A percentile compares a stretch with the other conserved stretches of the same genome.
These are phyloP conservation scores for Hansfordia pulvinata DNA, from an alignment of 2,329 filamentous ascomycete species.

Conservation along the genomic window DNA sequence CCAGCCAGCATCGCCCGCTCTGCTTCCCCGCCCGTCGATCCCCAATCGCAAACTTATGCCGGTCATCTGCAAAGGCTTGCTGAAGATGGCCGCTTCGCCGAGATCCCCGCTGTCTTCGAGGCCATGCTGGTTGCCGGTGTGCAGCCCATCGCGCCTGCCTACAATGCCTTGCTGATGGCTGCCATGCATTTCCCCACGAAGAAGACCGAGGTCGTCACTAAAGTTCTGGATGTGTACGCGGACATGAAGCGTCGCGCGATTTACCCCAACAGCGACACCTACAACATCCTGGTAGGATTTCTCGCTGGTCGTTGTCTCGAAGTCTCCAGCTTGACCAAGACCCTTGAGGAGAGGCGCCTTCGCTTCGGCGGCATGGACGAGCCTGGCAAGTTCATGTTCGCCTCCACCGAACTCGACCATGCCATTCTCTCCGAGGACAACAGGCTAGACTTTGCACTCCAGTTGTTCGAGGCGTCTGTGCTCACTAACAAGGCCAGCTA, in stretches of 20 bases:
- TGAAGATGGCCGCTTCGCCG: conserved; percentile 59
- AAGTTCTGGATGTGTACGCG: conserved; percentile 87
- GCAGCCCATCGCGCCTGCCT: conserved; percentile 70
- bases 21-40: conserved; percentile 46
- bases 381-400: conserved; percentile 58
- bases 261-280: conserved; percentile 70
- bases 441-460: conserved; percentile 71
- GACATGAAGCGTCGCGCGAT: conserved; percentile 89
- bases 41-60: conserved; percentile 59
- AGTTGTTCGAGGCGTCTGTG: conserved; percentile 69
- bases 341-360: conserved; percentile 66
- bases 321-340: conserved; percentile 57
- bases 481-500: conserved; percentile 50
- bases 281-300: conserved; percentile 73
- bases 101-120: conserved; percentile 87
- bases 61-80: conserved; percentile 67
- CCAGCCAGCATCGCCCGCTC: conserved; percentile 36
- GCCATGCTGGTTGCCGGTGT: conserved; percentile 74
- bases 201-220: conserved; percentile 74
- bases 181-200: conserved; percentile 71
- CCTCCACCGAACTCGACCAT: conserved; percentile 76
- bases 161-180: conserved; percentile 79
- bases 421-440: conserved; percentile 80
- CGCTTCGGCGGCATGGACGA: conserved; percentile 64
- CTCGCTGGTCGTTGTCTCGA: conserved; percentile 72